Base-by-base conservation (phyloP, 1,284 basidiomycete genomes). In the Ustilago lituana region DNA sequence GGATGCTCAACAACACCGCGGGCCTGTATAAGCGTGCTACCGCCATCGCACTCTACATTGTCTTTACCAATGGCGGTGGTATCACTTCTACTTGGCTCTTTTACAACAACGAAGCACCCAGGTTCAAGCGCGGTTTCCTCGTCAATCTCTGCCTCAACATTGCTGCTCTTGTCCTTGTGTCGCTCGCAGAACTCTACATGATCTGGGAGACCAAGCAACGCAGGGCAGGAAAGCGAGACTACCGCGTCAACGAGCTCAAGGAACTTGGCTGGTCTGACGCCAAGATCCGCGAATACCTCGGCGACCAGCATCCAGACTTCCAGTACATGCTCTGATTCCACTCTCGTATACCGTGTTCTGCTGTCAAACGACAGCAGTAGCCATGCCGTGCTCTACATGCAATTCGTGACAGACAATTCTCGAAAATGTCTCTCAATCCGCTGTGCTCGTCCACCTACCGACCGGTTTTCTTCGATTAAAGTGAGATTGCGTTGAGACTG, bases 1-100 rank as follows among this genome's bases (percentile, higher is more conserved):
- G 67, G 67, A 65, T 70, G 57, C 62, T 69, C n/a, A 76, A 73
- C 44, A 69, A 73, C 44, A 61, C 66, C 5, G 52, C 60, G 4
- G 60, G 69, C 0, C 65, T 69, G 31, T 77, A 74, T 58, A 79
- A 80, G 48, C 66, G 77, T 11, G 77, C 77, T 10, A 78, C 72
- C 2, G 43, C 49, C 15, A 70, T 75, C 20, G 75, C 71, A 0
- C 48, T 78, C 5, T 59, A 74, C 38, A 77, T 77, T 40, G 70
- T 78, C 19, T 65, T 71, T 17, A 76, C 75, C 14, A 78, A 78
- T 50, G 39, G 41, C 14, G 77, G 76, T 9, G 78, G 77, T 9
- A 64, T 80, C n/a, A 47, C 59, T 1, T 50, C 44, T 3, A 59
- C 67, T 1, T 80, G 77, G 75, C 55, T 80, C 5, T 78, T 73